Evolutionary conservation across 148 eudicot genomes (phyloP), one percentile per base, ranked within the genome.

Genomic region (Arbutus unedo): DNA sequence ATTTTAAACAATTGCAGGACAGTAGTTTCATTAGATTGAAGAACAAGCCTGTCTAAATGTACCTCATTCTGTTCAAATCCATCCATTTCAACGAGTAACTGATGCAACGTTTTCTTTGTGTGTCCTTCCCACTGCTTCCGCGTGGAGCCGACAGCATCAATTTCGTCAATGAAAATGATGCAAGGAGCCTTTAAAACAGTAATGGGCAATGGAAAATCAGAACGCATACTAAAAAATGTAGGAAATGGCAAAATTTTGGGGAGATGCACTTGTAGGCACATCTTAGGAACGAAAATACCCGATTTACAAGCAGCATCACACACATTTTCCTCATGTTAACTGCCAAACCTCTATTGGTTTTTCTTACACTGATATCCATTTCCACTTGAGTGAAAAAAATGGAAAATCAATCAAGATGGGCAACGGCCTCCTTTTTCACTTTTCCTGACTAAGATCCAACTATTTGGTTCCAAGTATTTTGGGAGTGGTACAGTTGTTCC

Each of bases 41-140:
- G 23, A n/a, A 23, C 71, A 75, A 77, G 66, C 70, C 66, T 15
- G 51, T 81, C 15, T 51, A 19, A 51, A 43, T 31, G 68, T 88
- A 92, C 99, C 96, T 96, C 99, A 84, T 96, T 96, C 81, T 96
- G 99, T 86, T 96, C 97, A 87, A 96, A 96, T 56, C 99, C 99
- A 87, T 96, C 99, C 98, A 96, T 94, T 87, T 96, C 99, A 66
- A 96, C 99, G 54, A 94, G 99, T 66, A 96, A 89, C 86, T 96
- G 99, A 88, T 94, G 98, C 88, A 96, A 81, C 47, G 98, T 96
- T 88, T 96, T 96, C 86, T 96, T 96, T 18, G 99, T 94, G 83
- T 96, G 98, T 64, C 99, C 99, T 92, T 96, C 98, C 99, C 98
- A 94, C 62, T 94, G 99, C 87, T 96, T 96, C 81, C 99, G 85